Evolutionary conservation across 2,329 filamentous ascomycete species (phyloP), one percentile per base, ranked within the genome.

Genomic region (Alternaria viburni): DNA sequence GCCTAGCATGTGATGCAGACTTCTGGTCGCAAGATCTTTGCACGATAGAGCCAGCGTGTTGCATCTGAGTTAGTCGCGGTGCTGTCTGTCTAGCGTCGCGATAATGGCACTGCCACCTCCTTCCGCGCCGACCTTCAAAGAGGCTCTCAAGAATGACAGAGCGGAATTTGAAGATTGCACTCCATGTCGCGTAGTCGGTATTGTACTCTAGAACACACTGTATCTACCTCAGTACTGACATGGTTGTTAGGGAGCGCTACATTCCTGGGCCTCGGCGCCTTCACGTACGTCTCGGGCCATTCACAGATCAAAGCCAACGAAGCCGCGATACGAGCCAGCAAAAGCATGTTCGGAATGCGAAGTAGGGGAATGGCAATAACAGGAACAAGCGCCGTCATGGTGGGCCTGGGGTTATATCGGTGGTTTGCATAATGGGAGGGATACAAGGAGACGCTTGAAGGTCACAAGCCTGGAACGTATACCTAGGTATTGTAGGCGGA

Each of bases 161-260:
- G 70, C 74, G n/a, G 65, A 77, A 47, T 79, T 76, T 61, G 77
- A 91, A 67, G 86, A 95, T 80, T 95, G 92, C 78, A 82, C 88
- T 44, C 83, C 90, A 32, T 96, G 92, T 82, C 87, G 87, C 74
- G 79, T 93, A 28, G 84, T 93, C 57, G 92, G 92, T 93, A 81
- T 26, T 69, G 43, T 47, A 21, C 49, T 8, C 17, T 25, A 58
- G 30, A 15, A 7, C 12, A 21, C 47, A 54, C 41, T 11, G 8
- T 11, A n/a, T 43, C 23, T 36, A 2, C 30, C 41, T 41, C 30
- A 30, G 21, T 26, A 36, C 52, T 52, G 25, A 61, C 21, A 26
- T 19, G 13, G 11, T 15, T 17, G n/a, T 41, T 32, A 84, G 83
- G 83, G 50, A 81, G 76, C 51, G 77, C 76, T 47, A 82, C 78